These are phyloP conservation scores for Penicillium arizonense DNA, from an alignment of 495 filamentous ascomycete genomes.

Conservation along the genomic window DNA sequence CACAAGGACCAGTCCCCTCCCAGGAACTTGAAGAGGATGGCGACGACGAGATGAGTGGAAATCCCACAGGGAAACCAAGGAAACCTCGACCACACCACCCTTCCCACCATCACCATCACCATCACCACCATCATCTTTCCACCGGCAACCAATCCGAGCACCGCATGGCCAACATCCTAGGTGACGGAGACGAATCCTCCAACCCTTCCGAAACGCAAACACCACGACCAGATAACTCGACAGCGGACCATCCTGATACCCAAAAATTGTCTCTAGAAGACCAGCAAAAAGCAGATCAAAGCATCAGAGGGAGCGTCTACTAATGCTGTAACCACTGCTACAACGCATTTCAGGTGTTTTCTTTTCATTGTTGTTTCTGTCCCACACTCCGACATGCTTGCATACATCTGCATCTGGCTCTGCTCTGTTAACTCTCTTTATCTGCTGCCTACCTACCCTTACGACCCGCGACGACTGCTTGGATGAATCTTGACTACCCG, in stretches of 20 bases:
- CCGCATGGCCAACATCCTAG: conserved; percentile 41
- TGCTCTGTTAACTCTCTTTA: background rate
- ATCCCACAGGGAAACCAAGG: conserved; percentile 21
- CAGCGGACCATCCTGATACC: conserved; percentile 7
- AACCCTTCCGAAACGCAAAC: conserved; percentile 8
- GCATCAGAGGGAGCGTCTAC: conserved; percentile 40
- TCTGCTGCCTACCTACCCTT: background rate
- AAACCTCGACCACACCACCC: conserved; percentile 26
- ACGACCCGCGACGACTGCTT: conserved; percentile 8
- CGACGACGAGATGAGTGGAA: conserved; percentile 50
- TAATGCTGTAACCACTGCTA: conserved; percentile 7
- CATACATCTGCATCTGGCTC: background rate
- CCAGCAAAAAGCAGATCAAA: conserved; percentile 33
- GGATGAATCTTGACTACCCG: conserved; percentile 7
- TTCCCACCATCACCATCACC: conserved; percentile 22
- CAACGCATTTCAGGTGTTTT: background rate
- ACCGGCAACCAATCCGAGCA: conserved; percentile 33
- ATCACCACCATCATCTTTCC: conserved; percentile 7
- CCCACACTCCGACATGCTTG: background rate
- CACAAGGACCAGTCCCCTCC: conserved; percentile 17
- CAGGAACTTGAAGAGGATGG: conserved; percentile 48
- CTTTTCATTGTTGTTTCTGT: background rate
- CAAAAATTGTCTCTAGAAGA: conserved; percentile 22
- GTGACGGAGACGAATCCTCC: conserved; percentile 30
- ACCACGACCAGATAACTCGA: background rate